phyloP scores from a whole-genome alignment of 2,329 filamentous ascomycete genomes.

The Pseudogymnoascus verrucosus region DNA sequence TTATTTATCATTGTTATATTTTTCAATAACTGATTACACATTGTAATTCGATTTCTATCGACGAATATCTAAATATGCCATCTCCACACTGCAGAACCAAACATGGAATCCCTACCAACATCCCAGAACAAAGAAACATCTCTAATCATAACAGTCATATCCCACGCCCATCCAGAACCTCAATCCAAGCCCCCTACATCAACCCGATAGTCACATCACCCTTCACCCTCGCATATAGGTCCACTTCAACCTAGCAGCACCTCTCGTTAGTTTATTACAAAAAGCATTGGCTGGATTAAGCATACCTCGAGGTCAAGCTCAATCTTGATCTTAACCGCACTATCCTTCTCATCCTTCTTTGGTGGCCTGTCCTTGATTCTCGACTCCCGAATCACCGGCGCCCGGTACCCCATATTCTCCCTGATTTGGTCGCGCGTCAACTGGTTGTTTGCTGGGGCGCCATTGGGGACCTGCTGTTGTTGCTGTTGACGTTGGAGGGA shows the following conservation, averaged over 20 bases:
- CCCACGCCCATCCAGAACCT: not conserved
- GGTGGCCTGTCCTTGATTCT: slow-evolving; percentile 31
- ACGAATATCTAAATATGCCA: not conserved
- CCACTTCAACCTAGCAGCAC: slow-evolving; percentile 23
- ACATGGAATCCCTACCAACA: not conserved
- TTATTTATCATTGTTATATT: not conserved
- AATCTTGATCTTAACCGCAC: slow-evolving; percentile 35
- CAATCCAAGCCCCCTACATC: slow-evolving; percentile 23
- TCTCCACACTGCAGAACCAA: not conserved
- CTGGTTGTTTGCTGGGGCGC: not conserved
- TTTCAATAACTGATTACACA: not conserved
- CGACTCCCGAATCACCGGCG: slow-evolving; percentile 28
- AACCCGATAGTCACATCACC: slow-evolving; percentile 32
- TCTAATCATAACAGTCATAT: not conserved
- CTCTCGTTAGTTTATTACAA: not conserved
- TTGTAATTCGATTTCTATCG: not conserved
- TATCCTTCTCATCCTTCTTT: slow-evolving; percentile 30
- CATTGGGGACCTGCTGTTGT: not conserved
- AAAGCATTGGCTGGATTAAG: slow-evolving; percentile 20
- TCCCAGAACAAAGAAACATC: not conserved
- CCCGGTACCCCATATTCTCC: slow-evolving; percentile 23
- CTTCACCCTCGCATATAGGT: slow-evolving; percentile 27
- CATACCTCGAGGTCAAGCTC: slow-evolving; percentile 32
- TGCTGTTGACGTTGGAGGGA: not conserved
- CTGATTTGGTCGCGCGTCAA: slow-evolving; percentile 11